Evolutionary conservation across 2,329 filamentous ascomycete genomes (phyloP), one percentile per base, ranked within the genome.

Genomic region (Diaporthe nobilis): DNA sequence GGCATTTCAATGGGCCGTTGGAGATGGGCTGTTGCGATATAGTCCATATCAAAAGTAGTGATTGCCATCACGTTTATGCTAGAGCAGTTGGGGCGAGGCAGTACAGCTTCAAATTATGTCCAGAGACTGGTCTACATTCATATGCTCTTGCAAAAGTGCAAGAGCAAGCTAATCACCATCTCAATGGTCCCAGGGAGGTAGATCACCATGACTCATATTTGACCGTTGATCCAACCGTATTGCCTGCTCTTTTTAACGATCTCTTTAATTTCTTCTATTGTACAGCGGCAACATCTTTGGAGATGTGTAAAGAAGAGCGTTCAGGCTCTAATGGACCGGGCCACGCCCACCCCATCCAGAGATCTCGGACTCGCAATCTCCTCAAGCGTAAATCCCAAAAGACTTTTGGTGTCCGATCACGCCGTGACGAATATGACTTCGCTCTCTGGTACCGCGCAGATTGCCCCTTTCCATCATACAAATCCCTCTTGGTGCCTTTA

Each of bases 401-500:
- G 20, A 34, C 39, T 73, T 68, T 68, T 51, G 42, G 37, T 51
- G 55, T 55, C 58, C 25, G 37, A 39, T 12, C 47, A 42, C 5
- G 31, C 22, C 70, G 6, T 55, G 4, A 25, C n/a, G 6, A 37
- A 53, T 13, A 53, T 22, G 47, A n/a, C 22, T 60, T 39, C 15
- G 3, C 22, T 53, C 10, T 49, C 4, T 68, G 34, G 13, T n/a
- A 25, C 4, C 12, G 47, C 17, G 22, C 31, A n/a, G 5, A 9
- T 25, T 25, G 31, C 58, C 6, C 8, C 42, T 53, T 31, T 63
- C 34, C 51, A 49, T 3, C 63, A 31, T 15, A 25, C 6, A n/a
- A 2, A 17, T 10, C 60, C 8, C 25, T 31, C 7, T 55, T 20
- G 22, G 13, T 7, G 25, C 31, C 15, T 49, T 71, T 60, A 92